Conservation (phyloP, 345 rosid genomes). For the Balakata baccata region DNA sequence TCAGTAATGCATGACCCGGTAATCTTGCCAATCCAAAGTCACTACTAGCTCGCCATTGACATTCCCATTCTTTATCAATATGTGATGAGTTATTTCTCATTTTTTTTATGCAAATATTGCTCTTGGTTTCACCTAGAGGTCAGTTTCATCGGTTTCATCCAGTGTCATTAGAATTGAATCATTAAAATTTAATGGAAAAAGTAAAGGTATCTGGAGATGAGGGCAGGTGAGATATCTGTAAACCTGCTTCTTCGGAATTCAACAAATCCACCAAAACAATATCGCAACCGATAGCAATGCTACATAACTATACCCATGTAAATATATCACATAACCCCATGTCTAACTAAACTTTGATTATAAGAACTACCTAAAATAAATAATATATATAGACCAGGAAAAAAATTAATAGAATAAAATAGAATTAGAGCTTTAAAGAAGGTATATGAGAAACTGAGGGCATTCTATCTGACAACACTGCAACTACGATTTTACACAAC, state of each 20-base stretch:
- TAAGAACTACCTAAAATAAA: conserved; percentile 24
- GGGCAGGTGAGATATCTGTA: background rate
- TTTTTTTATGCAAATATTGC: no score
- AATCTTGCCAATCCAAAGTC: no score
- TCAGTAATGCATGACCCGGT: no score
- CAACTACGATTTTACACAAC: conserved; percentile 14
- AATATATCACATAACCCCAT: conserved; percentile 6
- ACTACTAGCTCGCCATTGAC: no score
- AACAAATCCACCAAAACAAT: conserved; percentile 2
- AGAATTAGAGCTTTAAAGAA: background rate
- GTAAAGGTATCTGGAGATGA: no score
- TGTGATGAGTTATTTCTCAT: no score
- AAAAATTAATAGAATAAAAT: background rate
- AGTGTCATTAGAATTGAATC: no score
- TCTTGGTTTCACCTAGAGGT: no score
- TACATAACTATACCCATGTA: conserved; percentile 14
- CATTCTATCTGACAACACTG: conserved; percentile 29
- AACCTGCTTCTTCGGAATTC: background rate
- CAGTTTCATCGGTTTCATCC: no score
- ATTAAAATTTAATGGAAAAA: no score
- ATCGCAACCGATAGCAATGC: background rate
- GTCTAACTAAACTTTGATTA: conserved; percentile 16
- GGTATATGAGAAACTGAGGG: background rate
- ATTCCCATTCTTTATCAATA: no score
- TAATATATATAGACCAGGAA: conserved; percentile 18